Evolutionary conservation across 108 stramenopile genomes (phyloP).

Genomic region (Skeletonema tropicum): DNA sequence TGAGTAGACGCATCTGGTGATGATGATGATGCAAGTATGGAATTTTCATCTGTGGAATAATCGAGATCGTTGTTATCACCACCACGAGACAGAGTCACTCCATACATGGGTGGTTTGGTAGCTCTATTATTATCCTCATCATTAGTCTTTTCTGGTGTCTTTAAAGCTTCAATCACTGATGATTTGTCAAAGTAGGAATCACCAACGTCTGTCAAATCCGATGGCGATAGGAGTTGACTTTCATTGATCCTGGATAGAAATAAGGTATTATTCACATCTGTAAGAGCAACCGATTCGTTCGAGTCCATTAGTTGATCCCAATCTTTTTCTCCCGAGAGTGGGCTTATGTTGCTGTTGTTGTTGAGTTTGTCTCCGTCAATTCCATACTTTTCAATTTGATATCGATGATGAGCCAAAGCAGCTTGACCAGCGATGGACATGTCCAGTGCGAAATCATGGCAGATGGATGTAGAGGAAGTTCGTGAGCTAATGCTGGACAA

Average conservation of each 20-base stretch:
- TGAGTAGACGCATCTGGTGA: slow-evolving; percentile 23
- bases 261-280: slow-evolving; percentile 18
- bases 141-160: slow-evolving; percentile 33
- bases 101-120: not conserved
- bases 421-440: slow-evolving; percentile 50
- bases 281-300: not conserved
- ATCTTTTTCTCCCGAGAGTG: slow-evolving; percentile 23
- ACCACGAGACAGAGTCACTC: slow-evolving; percentile 27
- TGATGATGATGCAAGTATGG: slow-evolving; percentile 15
- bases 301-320: slow-evolving; percentile 46
- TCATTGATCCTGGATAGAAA: slow-evolving; percentile 19
- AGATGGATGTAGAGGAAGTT: not conserved
- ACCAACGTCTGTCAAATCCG: slow-evolving; percentile 11
- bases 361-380: slow-evolving; percentile 17
- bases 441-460: slow-evolving; percentile 40
- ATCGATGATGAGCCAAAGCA: slow-evolving; percentile 40
- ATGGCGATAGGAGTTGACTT: slow-evolving; percentile 17
- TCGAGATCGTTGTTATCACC: not conserved
- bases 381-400: slow-evolving; percentile 42
- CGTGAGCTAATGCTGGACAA: not conserved
- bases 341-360: not conserved
- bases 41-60: slow-evolving; percentile 1
- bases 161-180: slow-evolving; percentile 20
- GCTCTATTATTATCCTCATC: not conserved
- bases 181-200: slow-evolving; percentile 40